phyloP scores from a whole-genome alignment of 2,329 filamentous ascomycete genomes.

The Fusarium decemcellulare region DNA sequence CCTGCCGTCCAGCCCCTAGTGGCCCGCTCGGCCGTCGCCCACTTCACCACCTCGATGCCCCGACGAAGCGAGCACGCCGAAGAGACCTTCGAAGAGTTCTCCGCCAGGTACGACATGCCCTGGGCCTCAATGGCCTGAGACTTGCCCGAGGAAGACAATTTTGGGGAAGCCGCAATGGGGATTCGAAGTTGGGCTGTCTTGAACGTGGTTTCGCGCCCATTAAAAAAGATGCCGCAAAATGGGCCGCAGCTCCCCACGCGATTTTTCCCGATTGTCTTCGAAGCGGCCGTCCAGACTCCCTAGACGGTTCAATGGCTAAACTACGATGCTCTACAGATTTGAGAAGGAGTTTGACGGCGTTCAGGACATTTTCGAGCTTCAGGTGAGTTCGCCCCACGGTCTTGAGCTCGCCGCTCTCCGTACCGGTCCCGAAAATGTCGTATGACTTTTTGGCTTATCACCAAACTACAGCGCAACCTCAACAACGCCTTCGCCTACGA shows the following conservation, averaged over 20 bases:
- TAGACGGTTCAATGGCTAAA: conserved; percentile 49
- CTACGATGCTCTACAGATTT: conserved; percentile 73
- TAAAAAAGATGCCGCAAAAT: conserved; percentile 46
- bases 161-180: conserved; percentile 13
- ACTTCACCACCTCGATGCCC: conserved; percentile 75
- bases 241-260: conserved; percentile 45
- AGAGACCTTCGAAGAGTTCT: conserved; percentile 99
- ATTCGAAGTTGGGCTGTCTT: conserved; percentile 6
- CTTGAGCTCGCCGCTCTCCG: conserved; percentile 40
- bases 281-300: conserved; percentile 38
- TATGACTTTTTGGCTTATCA: conserved; percentile 51
- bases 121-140: conserved; percentile 32
- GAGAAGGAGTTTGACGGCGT: conserved; percentile 99
- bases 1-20: conserved; percentile 69
- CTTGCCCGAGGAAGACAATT: conserved; percentile 13
- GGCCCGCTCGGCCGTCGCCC: conserved; percentile 68
- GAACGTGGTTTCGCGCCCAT: conserved; percentile 20
- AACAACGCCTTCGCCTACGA: conserved; percentile 99
- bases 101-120: conserved; percentile 81
- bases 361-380: conserved; percentile 99
- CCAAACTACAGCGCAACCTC: conserved; percentile 78
- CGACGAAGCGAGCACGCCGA: conserved; percentile 80
- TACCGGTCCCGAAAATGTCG: conserved; percentile 46
- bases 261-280: conserved; percentile 47
- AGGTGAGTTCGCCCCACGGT: conserved; percentile 72